Base-by-base conservation (phyloP, 257 asterid species). In the Ligustrum vulgare region DNA sequence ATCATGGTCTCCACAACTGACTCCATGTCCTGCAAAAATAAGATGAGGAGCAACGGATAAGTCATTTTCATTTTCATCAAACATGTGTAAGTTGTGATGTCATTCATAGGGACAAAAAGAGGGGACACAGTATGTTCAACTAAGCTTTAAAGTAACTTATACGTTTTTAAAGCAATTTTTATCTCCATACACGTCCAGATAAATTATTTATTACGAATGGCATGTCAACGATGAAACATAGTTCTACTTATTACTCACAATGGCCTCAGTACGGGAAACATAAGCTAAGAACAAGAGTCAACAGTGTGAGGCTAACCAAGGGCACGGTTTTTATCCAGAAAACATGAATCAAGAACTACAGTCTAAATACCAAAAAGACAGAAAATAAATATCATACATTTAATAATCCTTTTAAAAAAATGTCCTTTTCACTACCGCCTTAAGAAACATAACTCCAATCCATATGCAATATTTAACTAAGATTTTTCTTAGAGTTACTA, bases 1-100 rank as follows among this genome's bases (percentile, higher is more conserved):
- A 95, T 95, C 97, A 95, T 91, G 49, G 97, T 93, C 88, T 95
- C 97, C 45, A 91, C 93, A 18, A 95, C 85, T 12, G 99, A 93
- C 70, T 90, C 97, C 97, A 95, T 89, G 84, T 90, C 97, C 98
- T 93, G 80, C 75, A 76, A 70, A 74, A 8, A 41, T 34, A 47
- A 77, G 37, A 33, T 49, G 60, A 58, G 37, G 39, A 49, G 33
- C 22, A 67, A 5, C 54, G 49, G 7, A 22, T 15, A 71, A 28
- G 18, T 12, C 0, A 37, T 51, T 51, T n/a, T 1, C 23, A 5
- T 51, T 32, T 28, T 28, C 31, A 28, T 28, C 8, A 58, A 13
- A n/a, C 8, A 58, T 7, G 32, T 22, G 65, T 8, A 8, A 58
- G 8, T n/a, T 6, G n/a, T n/a, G 25, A 51, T 5, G 63, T 51